These are phyloP conservation scores for Candida ipomoeae DNA, from an alignment of 805 yeast genomes.

Conservation along the genomic window DNA sequence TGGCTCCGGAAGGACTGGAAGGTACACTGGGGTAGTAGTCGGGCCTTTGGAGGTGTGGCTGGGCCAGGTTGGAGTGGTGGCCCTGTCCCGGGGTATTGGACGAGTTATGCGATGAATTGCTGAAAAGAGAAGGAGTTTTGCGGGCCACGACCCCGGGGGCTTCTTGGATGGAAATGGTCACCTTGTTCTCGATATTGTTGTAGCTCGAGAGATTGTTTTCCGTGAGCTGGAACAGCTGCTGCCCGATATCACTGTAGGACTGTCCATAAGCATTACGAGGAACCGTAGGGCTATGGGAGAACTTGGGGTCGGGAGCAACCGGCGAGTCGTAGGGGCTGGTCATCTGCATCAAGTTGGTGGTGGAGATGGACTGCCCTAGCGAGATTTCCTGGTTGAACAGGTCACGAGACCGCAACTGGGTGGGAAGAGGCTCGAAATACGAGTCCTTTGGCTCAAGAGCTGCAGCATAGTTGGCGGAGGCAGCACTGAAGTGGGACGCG, in stretches of 20 bases:
- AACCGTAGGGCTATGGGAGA: background rate
- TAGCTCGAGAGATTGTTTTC: conserved; percentile 17
- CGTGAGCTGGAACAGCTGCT: conserved; percentile 10
- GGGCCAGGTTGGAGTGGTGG: background rate
- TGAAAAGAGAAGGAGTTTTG: conserved; percentile 54
- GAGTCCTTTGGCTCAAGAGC: background rate
- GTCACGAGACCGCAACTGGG: conserved; percentile 7
- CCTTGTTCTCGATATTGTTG: conserved; percentile 13
- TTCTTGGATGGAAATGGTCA: conserved; percentile 20
- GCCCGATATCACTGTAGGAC: background rate
- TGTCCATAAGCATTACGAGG: background rate
- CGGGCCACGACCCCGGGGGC: conserved; percentile 31
- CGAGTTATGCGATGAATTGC: conserved; percentile 43
- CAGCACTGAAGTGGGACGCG: conserved; percentile 25
- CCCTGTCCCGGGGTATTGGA: conserved; percentile 32
- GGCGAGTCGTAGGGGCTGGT: background rate
- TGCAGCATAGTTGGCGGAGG: conserved; percentile 1
- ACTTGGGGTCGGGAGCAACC: background rate
- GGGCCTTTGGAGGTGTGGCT: conserved; percentile 1
- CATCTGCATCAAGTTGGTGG: conserved; percentile 26
- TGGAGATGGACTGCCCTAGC: conserved; percentile 37
- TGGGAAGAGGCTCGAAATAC: conserved; percentile 4
- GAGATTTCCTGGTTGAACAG: conserved; percentile 33
- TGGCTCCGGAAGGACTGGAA: conserved; percentile 4
- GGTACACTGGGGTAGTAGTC: conserved; percentile 2